A percentile compares a stretch with the other conserved stretches of the same genome.
These are phyloP conservation scores for Kalmanozyma brasiliensis DNA, from an alignment of 1,284 basidiomycete species.

Conservation along the genomic window DNA sequence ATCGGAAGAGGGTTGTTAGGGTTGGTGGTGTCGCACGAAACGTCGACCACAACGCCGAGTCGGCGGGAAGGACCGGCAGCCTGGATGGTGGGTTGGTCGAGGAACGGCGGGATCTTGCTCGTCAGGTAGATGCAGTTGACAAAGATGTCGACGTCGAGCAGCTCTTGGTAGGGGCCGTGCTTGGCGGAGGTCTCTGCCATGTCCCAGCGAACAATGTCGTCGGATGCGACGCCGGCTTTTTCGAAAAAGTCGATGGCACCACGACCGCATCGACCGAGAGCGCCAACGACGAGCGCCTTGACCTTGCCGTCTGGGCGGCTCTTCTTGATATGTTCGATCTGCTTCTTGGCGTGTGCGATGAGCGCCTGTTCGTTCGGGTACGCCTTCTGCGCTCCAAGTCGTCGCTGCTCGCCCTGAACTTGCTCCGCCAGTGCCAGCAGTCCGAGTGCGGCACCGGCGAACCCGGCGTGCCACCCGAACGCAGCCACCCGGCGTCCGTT, in stretches of 20 bases:
- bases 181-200: constrained; percentile 90
- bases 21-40: constrained; percentile 99
- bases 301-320: constrained; percentile 74
- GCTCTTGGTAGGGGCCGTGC: constrained; percentile 95
- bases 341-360: constrained; percentile 70
- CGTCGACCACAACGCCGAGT: constrained; percentile 90
- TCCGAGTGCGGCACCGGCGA: constrained; percentile 94
- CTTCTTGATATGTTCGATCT: constrained; percentile 73
- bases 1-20: constrained; percentile 98
- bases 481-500: constrained; percentile 92
- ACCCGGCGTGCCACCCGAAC: constrained; percentile 98
- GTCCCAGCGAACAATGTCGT: constrained; percentile 98
- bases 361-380: constrained; percentile 72
- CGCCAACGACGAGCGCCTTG: constrained; percentile 93
- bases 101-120: constrained; percentile 86
- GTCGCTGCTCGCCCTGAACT: constrained; percentile 35
- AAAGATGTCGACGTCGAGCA: constrained; percentile 96
- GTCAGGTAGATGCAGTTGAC: constrained; percentile 99
- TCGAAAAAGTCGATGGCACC: constrained; percentile 94
- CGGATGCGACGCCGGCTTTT: constrained; percentile 82
- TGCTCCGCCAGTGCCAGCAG: constrained; percentile 79
- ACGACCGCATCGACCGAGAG: constrained; percentile 93
- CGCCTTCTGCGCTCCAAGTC: constrained; percentile 80
- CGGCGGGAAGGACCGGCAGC: constrained; percentile 78
- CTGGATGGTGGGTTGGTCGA: constrained; percentile 80